Evolutionary conservation across 2,329 filamentous ascomycete species (phyloP), one percentile per base, ranked within the genome.

Genomic region (Graphilbum ipis-grandicollis): DNA sequence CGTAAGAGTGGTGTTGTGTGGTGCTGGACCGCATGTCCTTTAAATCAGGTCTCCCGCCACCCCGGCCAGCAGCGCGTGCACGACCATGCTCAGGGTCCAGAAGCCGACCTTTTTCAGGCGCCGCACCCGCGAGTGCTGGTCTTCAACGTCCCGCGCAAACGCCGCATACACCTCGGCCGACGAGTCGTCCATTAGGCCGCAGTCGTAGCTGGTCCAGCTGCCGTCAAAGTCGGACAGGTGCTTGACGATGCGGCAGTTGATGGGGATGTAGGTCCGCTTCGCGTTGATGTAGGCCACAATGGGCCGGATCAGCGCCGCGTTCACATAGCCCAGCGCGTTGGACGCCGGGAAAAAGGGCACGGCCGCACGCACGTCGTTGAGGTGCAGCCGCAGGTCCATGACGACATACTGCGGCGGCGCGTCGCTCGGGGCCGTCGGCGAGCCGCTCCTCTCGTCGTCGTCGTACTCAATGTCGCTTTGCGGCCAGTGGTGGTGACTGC

Each of bases 241-340:
- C 62, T 98, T 98, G 44, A 96, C 84, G 34, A 98, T 82, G 42
- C 88, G 79, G 58, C 90, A 96, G 48, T 79, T 81, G 48, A 98
- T 84, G 19, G 90, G 90, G 31, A 98, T 96, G 51, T 93, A 96
- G 0, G 88, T 93, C 51, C 78, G 79, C 54, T 85, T 83, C 31
- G 84, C 82, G 57, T 98, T 98, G 58, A 98, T 96, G 55, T 96
- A 98, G 7, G 90, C 90, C 30, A 98, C 86, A 42, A 98, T 98
- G 14, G 90, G 90, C 5, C 90, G 75, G 26, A 96, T 83, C 5
- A 96, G 74, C 2, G 90, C 85, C 54, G 93, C 92, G 57, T 94
- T 96, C 49, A 94, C 80, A 54, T 96, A 98, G 1, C 45, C 45
- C 3, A 47, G 39, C 17, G 40, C 38, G 26, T 41, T 38, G 6